These are phyloP conservation scores for Acanthamoeba royreba DNA, from an alignment of 208 protist genomes.

Conservation along the genomic window DNA sequence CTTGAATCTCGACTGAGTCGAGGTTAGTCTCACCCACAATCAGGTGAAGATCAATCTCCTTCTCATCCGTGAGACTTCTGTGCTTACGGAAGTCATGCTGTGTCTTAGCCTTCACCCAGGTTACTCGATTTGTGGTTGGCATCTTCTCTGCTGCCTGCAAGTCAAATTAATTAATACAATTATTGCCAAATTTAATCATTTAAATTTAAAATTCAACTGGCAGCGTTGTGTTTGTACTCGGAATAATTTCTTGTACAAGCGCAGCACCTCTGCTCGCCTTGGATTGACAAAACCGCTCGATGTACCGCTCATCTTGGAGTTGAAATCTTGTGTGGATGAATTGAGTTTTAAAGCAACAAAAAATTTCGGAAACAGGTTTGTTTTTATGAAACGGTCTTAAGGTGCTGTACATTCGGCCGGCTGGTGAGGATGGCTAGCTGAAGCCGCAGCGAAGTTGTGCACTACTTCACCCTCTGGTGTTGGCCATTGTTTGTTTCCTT, in stretches of 20 bases:
- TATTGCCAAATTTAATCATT: background rate
- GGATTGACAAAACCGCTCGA: conserved; percentile 1
- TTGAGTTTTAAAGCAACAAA: no score
- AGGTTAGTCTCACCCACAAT: background rate
- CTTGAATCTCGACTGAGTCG: background rate
- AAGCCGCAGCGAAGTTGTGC: no score
- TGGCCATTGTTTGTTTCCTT: no score
- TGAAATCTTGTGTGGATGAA: no score
- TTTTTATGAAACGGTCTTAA: no score
- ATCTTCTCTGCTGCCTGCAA: conserved; percentile 34
- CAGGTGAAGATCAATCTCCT: background rate
- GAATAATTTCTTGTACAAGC: background rate
- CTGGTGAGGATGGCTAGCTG: no score
- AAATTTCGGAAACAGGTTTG: no score
- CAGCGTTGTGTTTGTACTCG: no score
- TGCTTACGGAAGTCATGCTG: background rate
- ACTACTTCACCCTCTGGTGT: no score
- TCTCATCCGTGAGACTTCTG: background rate
- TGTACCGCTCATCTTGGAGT: no score
- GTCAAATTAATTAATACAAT: no score
- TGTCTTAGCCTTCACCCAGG: background rate
- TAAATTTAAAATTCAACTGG: background rate
- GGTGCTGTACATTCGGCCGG: no score
- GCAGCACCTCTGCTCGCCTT: background rate
- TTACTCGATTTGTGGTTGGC: background rate